Base-by-base conservation (phyloP, 2,329 filamentous ascomycete species). In the Dactylellina sp. region DNA sequence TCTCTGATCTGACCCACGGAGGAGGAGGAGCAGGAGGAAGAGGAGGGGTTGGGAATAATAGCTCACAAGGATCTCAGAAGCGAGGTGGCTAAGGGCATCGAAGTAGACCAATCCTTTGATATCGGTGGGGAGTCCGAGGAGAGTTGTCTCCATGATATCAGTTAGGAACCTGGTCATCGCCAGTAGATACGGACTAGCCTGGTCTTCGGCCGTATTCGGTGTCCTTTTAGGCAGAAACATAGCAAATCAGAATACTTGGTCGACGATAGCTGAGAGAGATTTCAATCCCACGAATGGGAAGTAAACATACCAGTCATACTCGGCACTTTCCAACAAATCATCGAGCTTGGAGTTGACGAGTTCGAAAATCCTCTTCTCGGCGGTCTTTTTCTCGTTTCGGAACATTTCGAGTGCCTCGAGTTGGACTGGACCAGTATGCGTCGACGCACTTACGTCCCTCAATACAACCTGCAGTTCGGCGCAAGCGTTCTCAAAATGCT, bases 31-130 rank as follows among this genome's bases (percentile, higher is more conserved):
- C 4, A 32, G 28, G 28, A 32, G 28, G n/a, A n/a, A n/a, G n/a
- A n/a, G n/a, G n/a, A n/a, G 49, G 35, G 63, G 59, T 39, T 64
- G 37, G 64, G 49, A 42, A 55, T 49, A 50, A 42, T 32, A 18
- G 79, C 85, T 77, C 80, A 91, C 90, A 75, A 97, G 82, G 64
- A 97, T 95, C 81, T 91, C 92, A 75, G 91, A 91, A 2, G 92
- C 90, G 1, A 95, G 93, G 81, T 99, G 95, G 63, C 89, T 93
- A 37, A 99, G 86, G 0, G 95, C 95, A 80, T 98, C 95, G 79
- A 97, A 97, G 83, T 99, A 98, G 78, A 99, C 97, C 64, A 97
- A 88, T 80, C 97, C 93, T 80, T 98, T 98, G 81, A 99, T 97
- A 79, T 96, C 92, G 28, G 92, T 89, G 0, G 96, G 95, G n/a